Evolutionary conservation across 2,329 filamentous ascomycete genomes (phyloP).

Genomic region (Gnomoniopsis sp.): DNA sequence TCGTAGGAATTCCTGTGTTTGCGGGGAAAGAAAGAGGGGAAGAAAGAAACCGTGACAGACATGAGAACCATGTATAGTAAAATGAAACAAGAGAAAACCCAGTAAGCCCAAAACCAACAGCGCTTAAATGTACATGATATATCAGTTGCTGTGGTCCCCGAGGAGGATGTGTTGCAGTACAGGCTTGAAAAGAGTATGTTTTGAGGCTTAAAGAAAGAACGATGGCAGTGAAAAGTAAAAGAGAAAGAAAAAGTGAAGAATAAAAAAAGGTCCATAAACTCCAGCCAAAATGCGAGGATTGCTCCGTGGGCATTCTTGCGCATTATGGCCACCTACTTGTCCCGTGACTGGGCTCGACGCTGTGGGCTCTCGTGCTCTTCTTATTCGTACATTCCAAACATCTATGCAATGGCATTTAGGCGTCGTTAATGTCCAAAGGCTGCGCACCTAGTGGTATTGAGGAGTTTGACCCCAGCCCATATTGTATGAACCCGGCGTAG

Average conservation of each 20-base stretch:
- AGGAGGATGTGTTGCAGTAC: neutral
- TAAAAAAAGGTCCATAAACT: neutral
- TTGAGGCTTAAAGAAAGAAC: neutral
- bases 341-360: neutral
- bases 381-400: neutral
- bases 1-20: neutral
- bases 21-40: neutral
- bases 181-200: neutral
- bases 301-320: neutral
- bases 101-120: neutral
- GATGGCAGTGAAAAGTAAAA: neutral
- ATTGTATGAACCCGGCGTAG: slow-evolving; percentile 11
- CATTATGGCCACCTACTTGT: neutral
- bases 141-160: neutral
- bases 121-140: slow-evolving; percentile 8
- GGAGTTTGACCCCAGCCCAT: slow-evolving; percentile 10
- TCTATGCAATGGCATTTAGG: neutral
- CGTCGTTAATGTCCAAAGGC: neutral
- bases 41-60: slow-evolving; percentile 2
- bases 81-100: neutral
- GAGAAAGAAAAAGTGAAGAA: neutral
- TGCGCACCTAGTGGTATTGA: slow-evolving; percentile 9
- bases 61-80: neutral
- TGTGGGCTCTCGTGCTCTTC: neutral
- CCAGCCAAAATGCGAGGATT: slow-evolving; percentile 2